A percentile compares a stretch with the other conserved stretches of the same genome.
Conservation (phyloP, 306 rosid species). For the Benincasa hispida region DNA sequence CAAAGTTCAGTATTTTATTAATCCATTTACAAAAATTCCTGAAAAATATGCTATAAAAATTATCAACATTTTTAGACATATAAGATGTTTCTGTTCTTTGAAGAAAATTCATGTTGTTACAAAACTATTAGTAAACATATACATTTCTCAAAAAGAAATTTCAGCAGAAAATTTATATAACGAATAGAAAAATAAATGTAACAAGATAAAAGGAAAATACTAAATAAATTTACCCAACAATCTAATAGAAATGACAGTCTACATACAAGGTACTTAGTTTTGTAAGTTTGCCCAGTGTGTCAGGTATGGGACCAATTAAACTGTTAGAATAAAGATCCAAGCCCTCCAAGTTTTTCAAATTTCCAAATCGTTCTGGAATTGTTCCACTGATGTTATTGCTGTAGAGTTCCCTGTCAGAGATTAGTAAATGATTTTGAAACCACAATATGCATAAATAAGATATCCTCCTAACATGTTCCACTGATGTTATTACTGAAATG, state of each 20-base stretch:
- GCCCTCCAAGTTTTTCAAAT: slow-evolving; percentile 95
- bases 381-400: slow-evolving; percentile 80
- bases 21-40: too few species aligned
- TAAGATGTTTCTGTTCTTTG: neutral
- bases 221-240: neutral
- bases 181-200: neutral
- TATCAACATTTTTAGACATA: neutral
- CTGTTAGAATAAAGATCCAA: slow-evolving; percentile 85
- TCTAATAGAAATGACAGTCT: slow-evolving; percentile 2
- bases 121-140: neutral
- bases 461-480: neutral
- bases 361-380: slow-evolving; percentile 83
- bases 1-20: too few species aligned
- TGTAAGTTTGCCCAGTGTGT: slow-evolving; percentile 72
- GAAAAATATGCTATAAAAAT: neutral
- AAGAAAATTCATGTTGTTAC: neutral
- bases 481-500: too few species aligned
- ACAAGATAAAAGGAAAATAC: neutral
- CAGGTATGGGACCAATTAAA: slow-evolving; percentile 78
- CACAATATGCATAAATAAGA: neutral
- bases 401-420: slow-evolving; percentile 70
- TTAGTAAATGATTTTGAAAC: neutral
- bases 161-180: neutral
- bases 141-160: neutral
- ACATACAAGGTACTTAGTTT: slow-evolving; percentile 89